phyloP scores from a whole-genome alignment of 495 filamentous ascomycete genomes.

The Penicillium egyptiacum region DNA sequence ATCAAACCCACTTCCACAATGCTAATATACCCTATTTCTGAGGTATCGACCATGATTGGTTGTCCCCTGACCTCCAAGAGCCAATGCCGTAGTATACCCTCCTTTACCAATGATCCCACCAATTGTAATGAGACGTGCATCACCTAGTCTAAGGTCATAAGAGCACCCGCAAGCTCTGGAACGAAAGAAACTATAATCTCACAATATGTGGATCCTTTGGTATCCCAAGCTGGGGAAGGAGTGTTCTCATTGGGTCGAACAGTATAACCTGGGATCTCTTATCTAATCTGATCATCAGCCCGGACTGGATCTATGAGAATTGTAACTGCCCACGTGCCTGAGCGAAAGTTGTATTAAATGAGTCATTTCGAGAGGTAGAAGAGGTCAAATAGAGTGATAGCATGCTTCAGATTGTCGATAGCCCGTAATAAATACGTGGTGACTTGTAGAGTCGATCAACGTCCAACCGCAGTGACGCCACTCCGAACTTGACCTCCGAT shows the following conservation, averaged over 20 bases:
- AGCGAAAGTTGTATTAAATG: not conserved
- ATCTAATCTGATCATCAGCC: constrained; percentile 38
- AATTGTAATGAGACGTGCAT: constrained; percentile 60
- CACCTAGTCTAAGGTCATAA: constrained; percentile 32
- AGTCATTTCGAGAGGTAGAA: not conserved
- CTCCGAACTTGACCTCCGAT: constrained; percentile 18
- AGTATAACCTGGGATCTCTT: constrained; percentile 4
- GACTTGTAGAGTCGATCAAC: not conserved
- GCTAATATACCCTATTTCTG: constrained; percentile 54
- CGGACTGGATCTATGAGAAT: not conserved
- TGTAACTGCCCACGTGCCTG: not conserved
- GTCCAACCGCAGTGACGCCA: constrained; percentile 19
- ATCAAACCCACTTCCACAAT: constrained; percentile 51
- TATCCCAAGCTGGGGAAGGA: not conserved
- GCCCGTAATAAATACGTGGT: not conserved
- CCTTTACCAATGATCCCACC: constrained; percentile 68
- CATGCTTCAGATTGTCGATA: not conserved
- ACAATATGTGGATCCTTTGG: not conserved
- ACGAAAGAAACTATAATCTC: constrained; percentile 48
- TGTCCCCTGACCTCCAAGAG: too few relatives aligned
- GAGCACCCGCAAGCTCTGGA: constrained; percentile 54
- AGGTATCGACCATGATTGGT: too few relatives aligned
- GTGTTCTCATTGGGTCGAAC: not conserved
- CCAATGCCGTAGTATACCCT: constrained; percentile 55
- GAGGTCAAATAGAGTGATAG: too few relatives aligned